Evolutionary conservation across 148 eudicot species (phyloP).

Genomic region (Polygonum aviculare): DNA sequence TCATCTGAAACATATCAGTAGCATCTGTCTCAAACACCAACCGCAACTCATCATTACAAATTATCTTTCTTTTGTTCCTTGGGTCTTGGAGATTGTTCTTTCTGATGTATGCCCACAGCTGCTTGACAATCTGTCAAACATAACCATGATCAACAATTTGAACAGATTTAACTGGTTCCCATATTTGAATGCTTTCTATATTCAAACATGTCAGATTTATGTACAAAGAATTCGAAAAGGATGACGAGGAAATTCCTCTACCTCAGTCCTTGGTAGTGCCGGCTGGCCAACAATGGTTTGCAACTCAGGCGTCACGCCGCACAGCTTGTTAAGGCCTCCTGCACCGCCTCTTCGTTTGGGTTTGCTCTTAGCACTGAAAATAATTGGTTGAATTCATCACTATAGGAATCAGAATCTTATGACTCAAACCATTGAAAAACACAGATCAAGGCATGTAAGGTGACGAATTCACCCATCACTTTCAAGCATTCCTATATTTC

Average conservation of each 20-base stretch:
- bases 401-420: too few relatives aligned
- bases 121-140: conserved; percentile 67
- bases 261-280: conserved; percentile 82
- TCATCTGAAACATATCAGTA: conserved; percentile 51
- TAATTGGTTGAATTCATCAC: background rate
- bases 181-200: background rate
- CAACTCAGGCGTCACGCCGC: conserved; percentile 77
- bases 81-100: conserved; percentile 95
- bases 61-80: conserved; percentile 68
- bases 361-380: conserved; percentile 42
- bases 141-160: background rate
- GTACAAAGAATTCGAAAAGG: background rate
- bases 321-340: conserved; percentile 81
- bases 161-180: background rate
- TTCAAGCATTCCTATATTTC: background rate
- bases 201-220: background rate
- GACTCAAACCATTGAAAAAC: background rate
- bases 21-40: conserved; percentile 35
- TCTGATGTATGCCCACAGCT: conserved; percentile 92
- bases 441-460: background rate
- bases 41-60: conserved; percentile 36
- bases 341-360: conserved; percentile 82
- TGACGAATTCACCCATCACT: background rate
- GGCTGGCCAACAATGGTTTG: conserved; percentile 78
- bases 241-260: conserved; percentile 7